Evolutionary conservation across 2,329 filamentous ascomycete genomes (phyloP), one percentile per base, ranked within the genome.

Genomic region (Trichoderma sp.): DNA sequence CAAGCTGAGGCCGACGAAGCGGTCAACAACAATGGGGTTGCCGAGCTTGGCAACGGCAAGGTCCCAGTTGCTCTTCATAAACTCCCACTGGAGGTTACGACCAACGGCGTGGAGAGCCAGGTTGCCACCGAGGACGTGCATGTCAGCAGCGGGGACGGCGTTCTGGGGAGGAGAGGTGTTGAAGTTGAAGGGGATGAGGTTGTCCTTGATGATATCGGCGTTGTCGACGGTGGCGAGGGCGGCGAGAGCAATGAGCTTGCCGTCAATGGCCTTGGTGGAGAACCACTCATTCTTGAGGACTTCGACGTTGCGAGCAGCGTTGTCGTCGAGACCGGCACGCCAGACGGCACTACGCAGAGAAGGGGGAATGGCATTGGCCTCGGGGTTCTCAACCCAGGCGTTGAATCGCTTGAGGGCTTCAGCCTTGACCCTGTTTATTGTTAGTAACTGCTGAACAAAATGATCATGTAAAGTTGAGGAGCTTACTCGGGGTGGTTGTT

Each of bases 11-110:
- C 93, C 91, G 76, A 99, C 84, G 83, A 97, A 97, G 62, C 95
- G 91, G 83, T 99, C 95, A 18, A 98, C 86, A 3, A 98, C 89
- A 34, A 98, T 92, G 74, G 94, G 92, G 83, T 98, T 98, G 56
- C 80, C 90, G 70, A 98, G 86, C 81, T 92, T 92, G 73, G 89
- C 84, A 67, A 91, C 87, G 58, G 97, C 88, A 43, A 87, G 85
- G 34, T 89, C 86, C 93, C 95, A 99, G 83, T 97, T 91, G 57
- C 88, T 86, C 83, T 95, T 93, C 78, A 98, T 88, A 82, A 92
- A 97, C 68, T 91, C 85, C 96, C 96, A 99, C 72, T 97, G 88
- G 58, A 91, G 84, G 58, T 86, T 83, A n/a, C 95, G 91, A 3
- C 90, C 91, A 73, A 89, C 87, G 9, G 90, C 85, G 83, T 98